Base-by-base conservation (phyloP, 805 yeast genomes). In the Candida succiphila region DNA sequence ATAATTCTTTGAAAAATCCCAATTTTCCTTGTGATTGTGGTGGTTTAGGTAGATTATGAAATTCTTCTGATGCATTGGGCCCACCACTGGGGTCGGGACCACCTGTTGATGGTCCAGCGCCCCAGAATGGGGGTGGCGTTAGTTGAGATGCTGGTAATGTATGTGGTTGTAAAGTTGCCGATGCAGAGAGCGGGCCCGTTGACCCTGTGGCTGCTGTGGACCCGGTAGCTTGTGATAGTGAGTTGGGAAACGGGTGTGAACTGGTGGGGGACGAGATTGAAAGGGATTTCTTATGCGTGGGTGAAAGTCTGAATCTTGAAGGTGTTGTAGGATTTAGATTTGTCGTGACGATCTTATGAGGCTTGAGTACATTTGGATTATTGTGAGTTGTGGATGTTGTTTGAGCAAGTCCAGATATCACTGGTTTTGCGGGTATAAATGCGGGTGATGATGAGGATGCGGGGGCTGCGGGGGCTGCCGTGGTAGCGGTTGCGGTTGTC, bases 1-100 rank as follows among this genome's bases (percentile, higher is more conserved):
- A 36, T 17, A 52, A 24, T 24, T 40, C 42, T 12, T 14, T 16
- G 17, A 36, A 20, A 16, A 37, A 29, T 13, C 25, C 30, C 20
- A 33, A 30, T 4, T 21, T 17, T 3, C 21, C 21, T 20, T 34
- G 33, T 10, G 19, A 19, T 18, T 16, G 5, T 14, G 26, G 26
- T 9, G 26, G n/a, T 24, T 13, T 12, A 24, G 10, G 6, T 9
- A 6, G n/a, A 7, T 7, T 25, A 3, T 29, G 18, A n/a, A 18
- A 28, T 29, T 23, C 12, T 14, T 18, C 5, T 3, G 26, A 23
- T n/a, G 34, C 16, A 6, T 21, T 17, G 13, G 38, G 31, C n/a
- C n/a, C n/a, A n/a, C n/a, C n/a, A 15, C 27, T 24, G 10, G 27
- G 33, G 14, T 29, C 10, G 7, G 43, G 45, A n/a, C 37, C 27